phyloP scores from a whole-genome alignment of 441 rosid species.

The Pelargonium citronellum region DNA sequence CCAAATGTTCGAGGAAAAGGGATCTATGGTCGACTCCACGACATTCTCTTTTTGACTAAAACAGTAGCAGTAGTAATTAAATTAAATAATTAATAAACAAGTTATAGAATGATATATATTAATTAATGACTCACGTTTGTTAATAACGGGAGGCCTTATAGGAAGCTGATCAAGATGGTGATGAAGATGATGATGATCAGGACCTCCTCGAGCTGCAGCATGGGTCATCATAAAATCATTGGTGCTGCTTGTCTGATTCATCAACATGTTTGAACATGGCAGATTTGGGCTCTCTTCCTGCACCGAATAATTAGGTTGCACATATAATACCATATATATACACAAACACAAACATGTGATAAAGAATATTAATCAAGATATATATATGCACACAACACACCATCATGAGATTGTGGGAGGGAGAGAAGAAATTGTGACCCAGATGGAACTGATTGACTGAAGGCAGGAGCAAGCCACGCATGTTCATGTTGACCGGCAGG shows the following conservation, averaged over 20 bases:
- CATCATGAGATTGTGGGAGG: constrained; percentile 54
- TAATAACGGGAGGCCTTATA: constrained; percentile 32
- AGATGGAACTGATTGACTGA: constrained; percentile 69
- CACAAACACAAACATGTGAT: too few species aligned
- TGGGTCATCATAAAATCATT: constrained; percentile 20
- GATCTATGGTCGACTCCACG: too few species aligned
- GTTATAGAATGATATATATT: too few species aligned
- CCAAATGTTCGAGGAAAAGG: too few species aligned
- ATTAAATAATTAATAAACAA: too few species aligned
- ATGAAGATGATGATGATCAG: constrained; percentile 28
- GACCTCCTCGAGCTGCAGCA: constrained; percentile 26
- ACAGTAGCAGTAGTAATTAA: too few species aligned
- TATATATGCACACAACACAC: constrained; percentile 18
- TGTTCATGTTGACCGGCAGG: constrained; percentile 46
- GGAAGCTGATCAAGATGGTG: neutral
- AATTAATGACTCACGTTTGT: constrained; percentile 36
- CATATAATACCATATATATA: neutral
- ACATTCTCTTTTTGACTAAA: too few species aligned
- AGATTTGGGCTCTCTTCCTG: constrained; percentile 42
- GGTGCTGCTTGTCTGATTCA: constrained; percentile 23
- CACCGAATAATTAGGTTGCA: neutral
- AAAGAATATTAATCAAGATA: too few species aligned
- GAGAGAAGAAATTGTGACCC: constrained; percentile 55
- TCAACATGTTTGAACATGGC: constrained; percentile 24
- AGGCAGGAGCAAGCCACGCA: constrained; percentile 54